Conservation (phyloP, 805 yeast species). For the Candida cerambycidarum region DNA sequence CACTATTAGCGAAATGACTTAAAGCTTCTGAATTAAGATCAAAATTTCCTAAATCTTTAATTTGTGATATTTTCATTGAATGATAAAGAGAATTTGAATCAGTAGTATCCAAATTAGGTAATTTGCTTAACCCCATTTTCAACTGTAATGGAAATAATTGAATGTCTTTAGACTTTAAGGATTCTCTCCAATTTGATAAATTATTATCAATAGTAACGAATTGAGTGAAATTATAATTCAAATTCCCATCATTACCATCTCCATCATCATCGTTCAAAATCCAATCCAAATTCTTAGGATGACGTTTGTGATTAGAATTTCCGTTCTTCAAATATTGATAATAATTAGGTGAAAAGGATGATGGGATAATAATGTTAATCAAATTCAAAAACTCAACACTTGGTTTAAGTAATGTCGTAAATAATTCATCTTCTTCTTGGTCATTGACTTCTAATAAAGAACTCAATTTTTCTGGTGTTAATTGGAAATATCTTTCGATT, state of each 20-base stretch:
- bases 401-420: constrained; percentile 37
- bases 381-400: constrained; percentile 44
- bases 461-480: constrained; percentile 44
- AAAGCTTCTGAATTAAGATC: constrained; percentile 21
- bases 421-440: constrained; percentile 30
- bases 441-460: constrained; percentile 25
- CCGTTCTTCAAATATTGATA: constrained; percentile 40
- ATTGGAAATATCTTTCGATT: constrained; percentile 43
- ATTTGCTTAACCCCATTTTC: constrained; percentile 32
- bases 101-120: constrained; percentile 3
- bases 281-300: constrained; percentile 37
- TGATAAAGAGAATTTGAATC: constrained; percentile 29
- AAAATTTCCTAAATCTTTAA: constrained; percentile 14
- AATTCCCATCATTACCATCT: constrained; percentile 48
- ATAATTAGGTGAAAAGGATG: constrained; percentile 46
- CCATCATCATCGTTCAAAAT: constrained; percentile 47
- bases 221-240: constrained; percentile 45
- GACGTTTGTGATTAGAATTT: constrained; percentile 17
- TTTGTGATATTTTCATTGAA: constrained; percentile 23
- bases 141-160: constrained; percentile 26
- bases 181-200: constrained; percentile 39
- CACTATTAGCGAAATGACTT: constrained; percentile 26
- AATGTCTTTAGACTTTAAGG: constrained; percentile 31
- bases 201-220: constrained; percentile 43
- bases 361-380: constrained; percentile 45